Percentiles rank a stretch among this genome's conserved stretches.
Conservation (phyloP, 108 stramenopile genomes). For the Skeletonema marinoi region DNA sequence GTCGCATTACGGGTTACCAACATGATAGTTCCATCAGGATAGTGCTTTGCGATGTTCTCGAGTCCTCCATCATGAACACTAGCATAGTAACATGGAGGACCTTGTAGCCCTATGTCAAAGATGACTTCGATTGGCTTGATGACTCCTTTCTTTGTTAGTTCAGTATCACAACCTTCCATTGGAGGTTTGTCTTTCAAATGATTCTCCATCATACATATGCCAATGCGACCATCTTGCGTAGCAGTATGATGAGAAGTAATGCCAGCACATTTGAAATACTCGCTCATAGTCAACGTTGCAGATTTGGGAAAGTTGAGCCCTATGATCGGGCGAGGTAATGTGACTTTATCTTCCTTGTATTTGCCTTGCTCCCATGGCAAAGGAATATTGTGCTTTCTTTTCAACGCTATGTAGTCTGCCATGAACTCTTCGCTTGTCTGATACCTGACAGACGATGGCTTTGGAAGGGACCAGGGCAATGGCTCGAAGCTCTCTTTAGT, state of each 20-base stretch:
- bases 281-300: conserved; percentile 43
- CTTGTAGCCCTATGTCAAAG: conserved; percentile 33
- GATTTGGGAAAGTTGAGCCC: conserved; percentile 46
- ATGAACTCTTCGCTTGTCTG: conserved; percentile 43
- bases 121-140: conserved; percentile 18
- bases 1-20: conserved; percentile 20
- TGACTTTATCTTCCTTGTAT: conserved; percentile 15
- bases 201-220: conserved; percentile 51
- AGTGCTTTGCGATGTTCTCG: conserved; percentile 32
- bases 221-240: conserved; percentile 37
- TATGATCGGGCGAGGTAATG: conserved; percentile 40
- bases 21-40: conserved; percentile 33
- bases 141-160: not conserved
- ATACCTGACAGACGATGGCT: conserved; percentile 5
- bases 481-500: conserved; percentile 19
- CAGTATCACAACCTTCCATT: conserved; percentile 20
- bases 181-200: conserved; percentile 27
- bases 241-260: conserved; percentile 36
- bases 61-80: conserved; percentile 39
- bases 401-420: conserved; percentile 32
- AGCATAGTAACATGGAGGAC: conserved; percentile 30
- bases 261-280: conserved; percentile 42
- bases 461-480: conserved; percentile 46
- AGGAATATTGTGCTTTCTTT: conserved; percentile 12
- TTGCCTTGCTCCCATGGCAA: conserved; percentile 39